phyloP scores from a whole-genome alignment of 2,329 filamentous ascomycete species.

The Penicillium olsonii region DNA sequence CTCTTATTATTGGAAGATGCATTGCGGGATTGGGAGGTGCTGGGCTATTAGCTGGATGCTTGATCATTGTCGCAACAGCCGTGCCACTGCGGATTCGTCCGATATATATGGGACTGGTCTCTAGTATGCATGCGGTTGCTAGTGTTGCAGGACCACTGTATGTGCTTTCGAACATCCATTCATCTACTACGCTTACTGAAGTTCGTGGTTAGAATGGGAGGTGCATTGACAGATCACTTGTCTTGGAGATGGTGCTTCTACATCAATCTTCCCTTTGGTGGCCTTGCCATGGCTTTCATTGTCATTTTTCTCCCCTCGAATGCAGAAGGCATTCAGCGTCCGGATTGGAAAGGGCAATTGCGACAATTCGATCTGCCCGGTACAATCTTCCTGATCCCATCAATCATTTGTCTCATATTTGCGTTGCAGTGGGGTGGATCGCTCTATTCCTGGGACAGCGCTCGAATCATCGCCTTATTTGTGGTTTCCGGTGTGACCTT shows the following conservation, averaged over 20 bases:
- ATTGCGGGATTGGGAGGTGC: conserved; percentile 39
- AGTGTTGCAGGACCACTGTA: conserved; percentile 14
- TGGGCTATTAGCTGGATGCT: conserved; percentile 19
- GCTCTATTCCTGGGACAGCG: conserved; percentile 27
- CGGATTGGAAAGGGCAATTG: neutral
- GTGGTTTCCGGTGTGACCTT: conserved; percentile 29
- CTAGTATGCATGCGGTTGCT: conserved; percentile 7
- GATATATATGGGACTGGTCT: neutral
- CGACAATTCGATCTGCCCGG: conserved; percentile 38
- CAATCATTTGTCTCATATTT: conserved; percentile 27
- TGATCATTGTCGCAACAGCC: neutral
- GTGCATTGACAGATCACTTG: conserved; percentile 43
- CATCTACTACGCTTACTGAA: neutral
- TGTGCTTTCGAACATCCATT: neutral
- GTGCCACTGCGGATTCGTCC: conserved; percentile 2
- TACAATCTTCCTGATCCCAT: conserved; percentile 33
- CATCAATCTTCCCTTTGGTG: conserved; percentile 1
- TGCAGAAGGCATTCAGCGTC: neutral
- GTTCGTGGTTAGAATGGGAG: neutral
- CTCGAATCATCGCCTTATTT: conserved; percentile 26
- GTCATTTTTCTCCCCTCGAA: neutral
- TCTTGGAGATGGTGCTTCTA: conserved; percentile 6
- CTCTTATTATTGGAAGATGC: conserved; percentile 44
- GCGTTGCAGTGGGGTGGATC: conserved; percentile 31
- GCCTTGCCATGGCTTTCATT: neutral